Evolutionary conservation across 495 filamentous ascomycete species (phyloP).

Genomic region (Aspergillus panamensis): DNA sequence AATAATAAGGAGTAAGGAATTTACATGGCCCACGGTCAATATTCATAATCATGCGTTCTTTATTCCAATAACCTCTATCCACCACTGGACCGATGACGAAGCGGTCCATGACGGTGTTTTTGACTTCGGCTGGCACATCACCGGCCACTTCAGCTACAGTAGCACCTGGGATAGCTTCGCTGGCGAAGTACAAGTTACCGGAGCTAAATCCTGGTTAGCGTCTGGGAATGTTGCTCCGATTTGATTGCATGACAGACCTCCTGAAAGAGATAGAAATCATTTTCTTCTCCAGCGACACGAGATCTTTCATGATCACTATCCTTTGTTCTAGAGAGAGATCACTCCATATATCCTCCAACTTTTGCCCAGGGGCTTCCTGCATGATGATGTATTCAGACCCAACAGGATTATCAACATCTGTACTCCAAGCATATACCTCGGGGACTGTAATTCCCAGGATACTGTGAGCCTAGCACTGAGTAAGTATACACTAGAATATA

Average conservation of each 20-base stretch:
- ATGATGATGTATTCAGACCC: conserved; percentile 44
- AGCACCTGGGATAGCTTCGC: conserved; percentile 17
- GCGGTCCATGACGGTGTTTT: conserved; percentile 10
- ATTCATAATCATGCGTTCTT: conserved; percentile 23
- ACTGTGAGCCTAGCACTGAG: conserved; percentile 13
- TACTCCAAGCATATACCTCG: conserved; percentile 38
- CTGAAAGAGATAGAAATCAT: conserved; percentile 26
- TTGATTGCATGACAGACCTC: conserved; percentile 15
- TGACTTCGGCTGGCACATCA: conserved; percentile 17
- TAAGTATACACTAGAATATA: conserved; percentile 13
- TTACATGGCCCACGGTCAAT: conserved; percentile 34
- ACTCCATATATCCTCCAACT: conserved; percentile 27
- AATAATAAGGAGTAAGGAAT: conserved; percentile 8
- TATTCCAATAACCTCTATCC: conserved; percentile 27
- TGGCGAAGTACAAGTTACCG: conserved; percentile 29
- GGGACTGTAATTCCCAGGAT: conserved; percentile 31
- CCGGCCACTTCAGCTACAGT: conserved; percentile 10
- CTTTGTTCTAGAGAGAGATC: conserved; percentile 26
- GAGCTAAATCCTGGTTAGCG: conserved; percentile 18
- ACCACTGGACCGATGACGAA: conserved; percentile 35
- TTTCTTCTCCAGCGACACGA: conserved; percentile 28
- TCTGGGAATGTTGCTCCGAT: background rate
- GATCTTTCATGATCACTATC: conserved; percentile 27
- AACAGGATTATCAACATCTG: conserved; percentile 26
- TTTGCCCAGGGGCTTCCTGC: conserved; percentile 30